Evolutionary conservation across 495 filamentous ascomycete species (phyloP).

Genomic region (Penicillium bialowiezense): DNA sequence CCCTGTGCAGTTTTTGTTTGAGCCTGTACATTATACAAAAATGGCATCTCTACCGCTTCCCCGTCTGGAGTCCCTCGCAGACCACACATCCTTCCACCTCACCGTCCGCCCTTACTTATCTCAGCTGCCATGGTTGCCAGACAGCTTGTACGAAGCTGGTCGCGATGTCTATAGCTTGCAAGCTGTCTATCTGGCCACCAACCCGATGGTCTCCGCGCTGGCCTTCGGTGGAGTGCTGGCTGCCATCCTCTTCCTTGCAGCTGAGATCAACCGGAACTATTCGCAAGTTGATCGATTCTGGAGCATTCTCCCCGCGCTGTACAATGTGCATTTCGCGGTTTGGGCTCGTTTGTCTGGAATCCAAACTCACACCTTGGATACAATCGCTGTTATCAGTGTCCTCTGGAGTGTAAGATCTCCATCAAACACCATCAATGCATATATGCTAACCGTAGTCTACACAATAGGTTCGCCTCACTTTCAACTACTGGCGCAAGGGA

Average conservation of each 20-base stretch:
- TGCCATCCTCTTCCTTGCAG: conserved; percentile 64
- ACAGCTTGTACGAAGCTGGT: conserved; percentile 55
- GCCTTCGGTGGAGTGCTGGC: conserved; percentile 67
- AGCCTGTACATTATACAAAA: conserved; percentile 1
- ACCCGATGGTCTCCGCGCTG: conserved; percentile 77
- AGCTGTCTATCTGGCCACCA: conserved; percentile 78
- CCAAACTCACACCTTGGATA: conserved; percentile 70
- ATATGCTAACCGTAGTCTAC: conserved; percentile 6
- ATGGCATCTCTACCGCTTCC: conserved; percentile 65
- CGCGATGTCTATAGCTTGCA: conserved; percentile 53
- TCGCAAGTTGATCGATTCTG: conserved; percentile 92
- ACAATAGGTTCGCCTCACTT: conserved; percentile 71
- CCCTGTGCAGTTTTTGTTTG: not conserved
- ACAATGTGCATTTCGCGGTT: conserved; percentile 78
- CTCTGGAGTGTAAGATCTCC: conserved; percentile 74
- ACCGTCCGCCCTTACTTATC: conserved; percentile 74
- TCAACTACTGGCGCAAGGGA: conserved; percentile 96
- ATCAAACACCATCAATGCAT: not conserved
- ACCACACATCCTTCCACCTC: conserved; percentile 68
- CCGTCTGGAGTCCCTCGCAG: conserved; percentile 59
- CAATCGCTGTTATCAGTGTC: conserved; percentile 63
- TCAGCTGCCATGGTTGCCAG: conserved; percentile 71
- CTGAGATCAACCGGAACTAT: conserved; percentile 88
- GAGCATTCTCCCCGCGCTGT: conserved; percentile 84
- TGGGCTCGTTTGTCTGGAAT: conserved; percentile 77